These are phyloP conservation scores for Penicillium sp. DNA, from an alignment of 2,329 filamentous ascomycete species.

Conservation along the genomic window DNA sequence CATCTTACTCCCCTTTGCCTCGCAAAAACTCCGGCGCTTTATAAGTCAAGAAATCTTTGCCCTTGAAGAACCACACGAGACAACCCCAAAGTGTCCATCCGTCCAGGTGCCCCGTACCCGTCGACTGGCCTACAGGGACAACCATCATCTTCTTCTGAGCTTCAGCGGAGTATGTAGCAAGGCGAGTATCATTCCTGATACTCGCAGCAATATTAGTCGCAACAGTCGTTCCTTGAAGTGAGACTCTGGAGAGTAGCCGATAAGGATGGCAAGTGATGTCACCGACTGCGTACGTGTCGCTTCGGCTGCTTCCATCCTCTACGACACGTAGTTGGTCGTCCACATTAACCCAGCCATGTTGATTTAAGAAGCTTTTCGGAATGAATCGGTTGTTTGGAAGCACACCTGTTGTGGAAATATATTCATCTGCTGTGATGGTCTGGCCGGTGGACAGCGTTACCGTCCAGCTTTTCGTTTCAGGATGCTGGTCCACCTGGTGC, in stretches of 20 bases:
- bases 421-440: constrained; percentile 1
- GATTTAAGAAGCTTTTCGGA: not conserved
- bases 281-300: constrained; percentile 1
- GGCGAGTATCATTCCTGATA: not conserved
- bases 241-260: constrained; percentile 4
- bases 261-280: constrained; percentile 6
- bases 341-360: constrained; percentile 6
- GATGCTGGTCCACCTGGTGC: not conserved
- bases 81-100: constrained; percentile 1
- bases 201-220: not conserved
- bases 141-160: constrained; percentile 5
- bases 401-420: constrained; percentile 7
- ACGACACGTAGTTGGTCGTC: constrained; percentile 7
- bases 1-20: not conserved
- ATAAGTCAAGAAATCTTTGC: constrained; percentile 4
- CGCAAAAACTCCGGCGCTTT: constrained; percentile 2
- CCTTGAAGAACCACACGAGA: constrained; percentile 8
- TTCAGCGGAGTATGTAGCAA: not conserved
- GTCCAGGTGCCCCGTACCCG: not conserved
- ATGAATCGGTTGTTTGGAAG: constrained; percentile 10
- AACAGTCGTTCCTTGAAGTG: not conserved
- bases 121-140: constrained; percentile 3
- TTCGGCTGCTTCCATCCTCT: not conserved
- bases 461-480: not conserved
- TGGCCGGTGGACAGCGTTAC: constrained; percentile 5